phyloP scores from a whole-genome alignment of 2,329 filamentous ascomycete genomes.

The Fusarium coffeatum region DNA sequence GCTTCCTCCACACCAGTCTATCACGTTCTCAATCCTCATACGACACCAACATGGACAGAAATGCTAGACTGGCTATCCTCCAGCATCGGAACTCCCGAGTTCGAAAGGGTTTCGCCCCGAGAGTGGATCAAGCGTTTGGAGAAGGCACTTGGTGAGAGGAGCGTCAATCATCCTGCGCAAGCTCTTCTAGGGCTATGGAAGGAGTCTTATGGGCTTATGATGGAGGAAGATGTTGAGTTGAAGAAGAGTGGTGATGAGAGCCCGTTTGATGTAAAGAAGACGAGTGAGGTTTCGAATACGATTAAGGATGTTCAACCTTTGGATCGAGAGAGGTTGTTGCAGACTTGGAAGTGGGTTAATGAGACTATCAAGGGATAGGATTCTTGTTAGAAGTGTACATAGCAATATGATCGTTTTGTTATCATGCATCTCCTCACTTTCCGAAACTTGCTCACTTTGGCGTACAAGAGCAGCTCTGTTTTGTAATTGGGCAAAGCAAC shows the following conservation, averaged over 20 bases:
- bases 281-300: conserved; percentile 11
- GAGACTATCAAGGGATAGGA: not conserved
- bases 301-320: conserved; percentile 30
- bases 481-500: no score
- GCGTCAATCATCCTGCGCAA: conserved; percentile 34
- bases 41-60: conserved; percentile 29
- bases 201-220: not conserved
- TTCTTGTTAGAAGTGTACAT: rapidly evolving
- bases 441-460: no score
- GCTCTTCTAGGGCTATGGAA: conserved; percentile 43
- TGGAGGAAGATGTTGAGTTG: not conserved
- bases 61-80: conserved; percentile 39
- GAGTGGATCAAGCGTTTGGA: conserved; percentile 39
- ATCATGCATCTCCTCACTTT: no score
- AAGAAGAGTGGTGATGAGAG: rapidly evolving
- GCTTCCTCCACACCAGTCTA: conserved; percentile 16
- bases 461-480: no score
- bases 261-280: conserved; percentile 23
- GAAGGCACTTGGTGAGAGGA: not conserved
- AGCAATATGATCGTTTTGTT: no score
- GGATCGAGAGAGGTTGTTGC: conserved; percentile 20
- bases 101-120: conserved; percentile 11
- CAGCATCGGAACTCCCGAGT: not conserved
- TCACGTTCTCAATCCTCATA: conserved; percentile 43
- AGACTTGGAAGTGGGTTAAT: conserved; percentile 42